A percentile compares a stretch with the other conserved stretches of the same genome.
These are phyloP conservation scores for Quercus alba DNA, from an alignment of 306 rosid species.

Conservation along the genomic window DNA sequence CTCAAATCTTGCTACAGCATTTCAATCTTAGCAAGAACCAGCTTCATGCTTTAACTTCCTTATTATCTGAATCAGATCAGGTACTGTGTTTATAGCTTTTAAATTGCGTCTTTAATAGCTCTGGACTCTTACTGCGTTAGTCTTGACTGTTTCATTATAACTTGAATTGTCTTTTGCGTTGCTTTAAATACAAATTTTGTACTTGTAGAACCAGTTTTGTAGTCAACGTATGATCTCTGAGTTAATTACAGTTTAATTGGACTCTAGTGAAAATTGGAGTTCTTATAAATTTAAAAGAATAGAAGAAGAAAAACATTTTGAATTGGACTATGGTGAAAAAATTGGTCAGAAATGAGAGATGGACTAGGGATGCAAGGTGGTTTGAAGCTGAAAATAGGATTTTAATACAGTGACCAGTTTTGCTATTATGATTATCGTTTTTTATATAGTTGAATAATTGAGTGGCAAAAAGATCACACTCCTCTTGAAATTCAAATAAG, in stretches of 20 bases:
- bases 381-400: neutral
- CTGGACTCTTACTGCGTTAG: neutral
- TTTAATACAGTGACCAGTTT: neutral
- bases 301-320: neutral
- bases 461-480: neutral
- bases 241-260: slow-evolving; percentile 7
- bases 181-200: slow-evolving; percentile 3
- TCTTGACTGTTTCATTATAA: slow-evolving; percentile 15
- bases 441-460: neutral
- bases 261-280: neutral
- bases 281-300: too few relatives aligned
- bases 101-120: slow-evolving; percentile 1
- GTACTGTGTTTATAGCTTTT: slow-evolving; percentile 30
- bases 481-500: neutral
- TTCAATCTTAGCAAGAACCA: slow-evolving; percentile 67
- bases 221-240: slow-evolving; percentile 4
- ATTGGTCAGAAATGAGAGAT: slow-evolving; percentile 11
- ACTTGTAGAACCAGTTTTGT: slow-evolving; percentile 4
- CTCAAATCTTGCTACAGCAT: slow-evolving; percentile 53
- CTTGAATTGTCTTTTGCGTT: slow-evolving; percentile 4
- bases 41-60: slow-evolving; percentile 56
- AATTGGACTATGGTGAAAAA: slow-evolving; percentile 14
- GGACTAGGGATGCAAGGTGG: slow-evolving; percentile 6
- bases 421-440: neutral
- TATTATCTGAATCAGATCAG: slow-evolving; percentile 80